Percentiles rank a stretch among this genome's conserved stretches.
These are phyloP conservation scores for Chrysanthemum lavandulifolium DNA, from an alignment of 129 eudicot genomes.

Conservation along the genomic window DNA sequence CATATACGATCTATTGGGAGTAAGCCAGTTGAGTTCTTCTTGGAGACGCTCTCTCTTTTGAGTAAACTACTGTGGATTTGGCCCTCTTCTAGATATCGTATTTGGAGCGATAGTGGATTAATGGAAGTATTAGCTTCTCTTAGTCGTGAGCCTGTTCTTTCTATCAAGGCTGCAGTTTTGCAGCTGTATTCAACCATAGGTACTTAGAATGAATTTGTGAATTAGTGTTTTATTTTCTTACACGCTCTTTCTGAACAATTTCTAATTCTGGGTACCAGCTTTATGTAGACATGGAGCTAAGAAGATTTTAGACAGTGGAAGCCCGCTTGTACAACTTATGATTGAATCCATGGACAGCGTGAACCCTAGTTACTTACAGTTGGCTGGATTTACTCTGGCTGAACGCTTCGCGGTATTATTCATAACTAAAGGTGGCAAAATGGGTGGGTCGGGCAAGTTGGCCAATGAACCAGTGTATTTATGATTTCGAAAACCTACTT, in stretches of 20 bases:
- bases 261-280: slow-evolving; percentile 57
- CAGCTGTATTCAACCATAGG: slow-evolving; percentile 81
- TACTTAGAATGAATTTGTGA: slow-evolving; percentile 28
- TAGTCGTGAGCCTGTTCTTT: slow-evolving; percentile 41
- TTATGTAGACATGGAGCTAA: slow-evolving; percentile 75
- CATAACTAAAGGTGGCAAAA: neutral
- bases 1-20: slow-evolving; percentile 41
- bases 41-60: slow-evolving; percentile 57
- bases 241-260: slow-evolving; percentile 24
- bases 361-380: slow-evolving; percentile 41
- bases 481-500: too few relatives aligned
- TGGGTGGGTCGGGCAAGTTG: too few relatives aligned
- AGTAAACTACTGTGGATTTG: slow-evolving; percentile 73
- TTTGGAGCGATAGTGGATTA: slow-evolving; percentile 60
- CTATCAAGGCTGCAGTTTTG: slow-evolving; percentile 56
- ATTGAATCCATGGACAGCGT: slow-evolving; percentile 54
- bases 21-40: slow-evolving; percentile 49
- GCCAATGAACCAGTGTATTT: too few relatives aligned
- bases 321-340: slow-evolving; percentile 44
- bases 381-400: slow-evolving; percentile 67
- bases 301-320: slow-evolving; percentile 59
- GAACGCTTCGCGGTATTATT: slow-evolving; percentile 55
- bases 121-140: slow-evolving; percentile 41
- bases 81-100: slow-evolving; percentile 69
- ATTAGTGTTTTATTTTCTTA: slow-evolving; percentile 17